Conservation (phyloP, 2,329 filamentous ascomycete species). For the Pseudogymnoascus sp. region DNA sequence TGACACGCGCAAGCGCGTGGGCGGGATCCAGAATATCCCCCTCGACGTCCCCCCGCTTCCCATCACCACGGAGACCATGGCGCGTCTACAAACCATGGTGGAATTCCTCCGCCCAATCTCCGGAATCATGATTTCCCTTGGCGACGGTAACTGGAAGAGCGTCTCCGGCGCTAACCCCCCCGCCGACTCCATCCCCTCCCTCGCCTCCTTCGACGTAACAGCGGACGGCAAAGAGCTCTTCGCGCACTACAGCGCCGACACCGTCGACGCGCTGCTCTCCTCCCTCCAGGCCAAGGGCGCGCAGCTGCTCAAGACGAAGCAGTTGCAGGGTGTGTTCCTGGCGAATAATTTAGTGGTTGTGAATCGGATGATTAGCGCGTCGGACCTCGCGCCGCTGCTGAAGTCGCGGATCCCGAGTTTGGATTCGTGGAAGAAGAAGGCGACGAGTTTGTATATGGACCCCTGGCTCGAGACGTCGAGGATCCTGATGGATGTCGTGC, state of each 20-base stretch:
- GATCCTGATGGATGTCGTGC: conserved; percentile 81
- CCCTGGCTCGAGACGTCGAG: conserved; percentile 82
- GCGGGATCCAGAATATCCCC: conserved; percentile 58
- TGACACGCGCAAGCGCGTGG: conserved; percentile 66
- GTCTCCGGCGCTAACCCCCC: conserved; percentile 45
- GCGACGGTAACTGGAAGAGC: conserved; percentile 81
- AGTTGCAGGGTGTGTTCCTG: conserved; percentile 77
- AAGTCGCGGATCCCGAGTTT: conserved; percentile 57
- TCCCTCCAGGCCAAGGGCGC: conserved; percentile 69
- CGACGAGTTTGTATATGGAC: conserved; percentile 71
- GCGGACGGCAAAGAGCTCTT: conserved; percentile 85
- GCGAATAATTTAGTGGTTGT: conserved; percentile 81
- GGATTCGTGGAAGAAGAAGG: conserved; percentile 82
- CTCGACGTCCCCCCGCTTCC: conserved; percentile 70
- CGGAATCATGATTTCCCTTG: conserved; percentile 83
- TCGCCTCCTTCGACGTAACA: conserved; percentile 75
- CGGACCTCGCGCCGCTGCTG: conserved; percentile 67
- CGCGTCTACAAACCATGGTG: conserved; percentile 76
- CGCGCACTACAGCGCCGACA: conserved; percentile 81
- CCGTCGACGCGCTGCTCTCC: conserved; percentile 70
- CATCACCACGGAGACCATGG: conserved; percentile 76
- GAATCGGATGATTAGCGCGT: conserved; percentile 74
- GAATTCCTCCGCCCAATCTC: conserved; percentile 78
- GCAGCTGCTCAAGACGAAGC: conserved; percentile 65
- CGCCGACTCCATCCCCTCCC: conserved; percentile 56